Percentiles rank a stretch among this genome's conserved stretches.
These are phyloP conservation scores for Pseudoscleropodium purum DNA, from an alignment of 225 moss, liverwort and hornwort species.

Conservation along the genomic window DNA sequence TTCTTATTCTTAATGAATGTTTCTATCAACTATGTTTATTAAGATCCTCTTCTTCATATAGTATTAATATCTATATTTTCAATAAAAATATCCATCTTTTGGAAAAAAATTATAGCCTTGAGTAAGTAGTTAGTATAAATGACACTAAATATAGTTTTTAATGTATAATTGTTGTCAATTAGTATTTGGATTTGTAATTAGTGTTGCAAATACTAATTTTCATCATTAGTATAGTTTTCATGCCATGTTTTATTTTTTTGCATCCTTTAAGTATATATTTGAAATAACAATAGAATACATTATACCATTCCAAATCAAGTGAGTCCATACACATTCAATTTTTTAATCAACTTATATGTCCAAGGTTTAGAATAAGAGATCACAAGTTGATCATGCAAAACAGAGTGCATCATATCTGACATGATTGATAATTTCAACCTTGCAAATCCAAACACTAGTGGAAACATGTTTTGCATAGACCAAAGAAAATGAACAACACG, in stretches of 20 bases:
- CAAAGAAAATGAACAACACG: neutral
- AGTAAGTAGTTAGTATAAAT: neutral
- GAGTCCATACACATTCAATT: fast-evolving
- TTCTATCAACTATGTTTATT: neutral
- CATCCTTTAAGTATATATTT: neutral
- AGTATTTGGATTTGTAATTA: neutral
- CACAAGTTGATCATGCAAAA: neutral
- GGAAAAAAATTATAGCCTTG: fast-evolving
- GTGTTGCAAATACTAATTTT: neutral
- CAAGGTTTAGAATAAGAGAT: neutral
- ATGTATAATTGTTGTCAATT: too few species aligned
- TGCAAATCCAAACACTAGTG: neutral
- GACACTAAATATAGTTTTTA: too few species aligned
- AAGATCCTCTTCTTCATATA: neutral
- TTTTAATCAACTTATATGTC: neutral
- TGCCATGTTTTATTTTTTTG: neutral
- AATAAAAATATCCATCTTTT: neutral
- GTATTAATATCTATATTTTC: neutral
- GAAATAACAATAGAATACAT: too few species aligned
- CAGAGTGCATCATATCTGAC: neutral
- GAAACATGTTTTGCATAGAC: neutral
- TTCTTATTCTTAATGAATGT: neutral
- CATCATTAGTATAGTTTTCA: neutral
- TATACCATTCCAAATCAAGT: fast-evolving
- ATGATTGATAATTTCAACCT: neutral